A percentile compares a stretch with the other conserved stretches of the same genome.
These are phyloP conservation scores for Bimuria novae-zelandiae DNA, from an alignment of 2,329 filamentous ascomycete species.

Conservation along the genomic window DNA sequence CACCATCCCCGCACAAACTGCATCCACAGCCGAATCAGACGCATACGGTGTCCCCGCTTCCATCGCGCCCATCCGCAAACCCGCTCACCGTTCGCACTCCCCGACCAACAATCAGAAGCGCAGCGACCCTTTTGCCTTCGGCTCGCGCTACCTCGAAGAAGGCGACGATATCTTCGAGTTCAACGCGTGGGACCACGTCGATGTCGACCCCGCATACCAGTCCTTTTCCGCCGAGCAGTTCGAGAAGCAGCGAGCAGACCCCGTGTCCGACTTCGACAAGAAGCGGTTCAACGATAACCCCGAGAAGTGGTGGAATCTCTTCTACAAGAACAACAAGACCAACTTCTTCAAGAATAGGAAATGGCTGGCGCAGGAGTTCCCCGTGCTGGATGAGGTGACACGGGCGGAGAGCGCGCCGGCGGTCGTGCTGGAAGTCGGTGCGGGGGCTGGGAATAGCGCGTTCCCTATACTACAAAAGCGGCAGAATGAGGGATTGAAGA, in stretches of 20 bases:
- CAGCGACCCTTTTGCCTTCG: constrained; percentile 93
- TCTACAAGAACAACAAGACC: constrained; percentile 95
- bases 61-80: constrained; percentile 51
- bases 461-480: constrained; percentile 88
- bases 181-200: constrained; percentile 99
- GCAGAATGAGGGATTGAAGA: constrained; percentile 76
- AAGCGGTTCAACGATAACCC: constrained; percentile 87
- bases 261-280: constrained; percentile 92
- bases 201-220: constrained; percentile 86
- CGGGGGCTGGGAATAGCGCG: constrained; percentile 93
- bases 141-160: constrained; percentile 81
- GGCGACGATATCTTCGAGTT: constrained; percentile 92
- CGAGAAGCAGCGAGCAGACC: constrained; percentile 78
- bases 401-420: constrained; percentile 69
- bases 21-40: constrained; percentile 39
- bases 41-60: constrained; percentile 57
- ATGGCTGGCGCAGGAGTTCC: constrained; percentile 96
- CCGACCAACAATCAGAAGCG: constrained; percentile 80
- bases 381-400: constrained; percentile 78
- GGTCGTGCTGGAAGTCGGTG: constrained; percentile 85
- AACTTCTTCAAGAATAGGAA: constrained; percentile 99
- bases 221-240: constrained; percentile 86
- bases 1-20: constrained; percentile 20
- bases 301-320: constrained; percentile 96
- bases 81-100: constrained; percentile 68